Percentiles rank a stretch among this genome's conserved stretches.
phyloP scores from a whole-genome alignment of 768 basidiomycete genomes.

The Boletus tylopilopsis region DNA sequence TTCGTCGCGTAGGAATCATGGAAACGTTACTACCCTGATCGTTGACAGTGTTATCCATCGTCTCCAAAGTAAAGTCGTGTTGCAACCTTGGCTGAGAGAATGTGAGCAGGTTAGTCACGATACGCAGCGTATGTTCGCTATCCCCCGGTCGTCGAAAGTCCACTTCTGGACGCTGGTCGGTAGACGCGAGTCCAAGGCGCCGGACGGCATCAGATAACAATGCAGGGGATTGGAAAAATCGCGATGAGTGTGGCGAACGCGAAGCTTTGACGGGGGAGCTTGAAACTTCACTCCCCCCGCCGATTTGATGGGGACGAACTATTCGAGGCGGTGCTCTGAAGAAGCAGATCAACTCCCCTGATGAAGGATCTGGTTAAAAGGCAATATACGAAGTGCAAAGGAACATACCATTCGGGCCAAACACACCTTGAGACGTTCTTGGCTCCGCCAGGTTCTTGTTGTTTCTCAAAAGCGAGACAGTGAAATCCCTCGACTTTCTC shows the following conservation, averaged over 20 bases:
- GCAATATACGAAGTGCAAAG: neutral
- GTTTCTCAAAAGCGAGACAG: constrained; percentile 53
- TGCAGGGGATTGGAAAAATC: constrained; percentile 58
- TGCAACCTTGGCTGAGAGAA: constrained; percentile 44
- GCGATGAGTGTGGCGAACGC: constrained; percentile 21
- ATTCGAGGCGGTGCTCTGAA: constrained; percentile 74
- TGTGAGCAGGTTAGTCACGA: constrained; percentile 75
- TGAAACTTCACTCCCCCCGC: constrained; percentile 43
- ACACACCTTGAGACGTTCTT: constrained; percentile 81
- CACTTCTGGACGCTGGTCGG: constrained; percentile 44
- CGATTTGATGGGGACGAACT: constrained; percentile 46
- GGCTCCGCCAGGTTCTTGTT: constrained; percentile 83
- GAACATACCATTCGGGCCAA: constrained; percentile 78
- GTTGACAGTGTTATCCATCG: constrained; percentile 30
- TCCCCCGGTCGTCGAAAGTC: constrained; percentile 45
- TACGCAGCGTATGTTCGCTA: constrained; percentile 59
- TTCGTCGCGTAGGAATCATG: constrained; percentile 41
- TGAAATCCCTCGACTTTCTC: constrained; percentile 46
- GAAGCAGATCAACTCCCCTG: constrained; percentile 86
- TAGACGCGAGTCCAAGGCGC: constrained; percentile 58
- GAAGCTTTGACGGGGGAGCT: constrained; percentile 38
- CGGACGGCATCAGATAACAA: constrained; percentile 72
- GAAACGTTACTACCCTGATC: constrained; percentile 18
- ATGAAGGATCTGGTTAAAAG: neutral
- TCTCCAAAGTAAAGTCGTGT: constrained; percentile 39